Base-by-base conservation (phyloP, 495 filamentous ascomycete species). In the Aspergillus nidulans region DNA sequence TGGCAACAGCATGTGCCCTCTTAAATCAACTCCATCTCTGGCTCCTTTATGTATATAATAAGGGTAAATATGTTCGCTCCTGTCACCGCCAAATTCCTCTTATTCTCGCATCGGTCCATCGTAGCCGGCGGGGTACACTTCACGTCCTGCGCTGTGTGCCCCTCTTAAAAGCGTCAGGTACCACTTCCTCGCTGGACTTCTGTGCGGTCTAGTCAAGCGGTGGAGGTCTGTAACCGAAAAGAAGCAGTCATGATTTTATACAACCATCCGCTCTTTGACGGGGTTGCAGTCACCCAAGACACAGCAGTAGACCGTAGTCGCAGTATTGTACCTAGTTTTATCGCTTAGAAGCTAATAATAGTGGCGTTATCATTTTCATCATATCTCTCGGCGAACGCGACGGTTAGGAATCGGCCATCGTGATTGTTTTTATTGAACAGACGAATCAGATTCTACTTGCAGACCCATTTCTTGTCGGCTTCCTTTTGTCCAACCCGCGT, bases 381-480 rank as follows among this genome's bases (percentile, higher is more conserved):
- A 12, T 45, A 23, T 4, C 23, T 5, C 28, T 21, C 18, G 45
- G 46, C 46, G 30, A 21, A 24, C 47, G 23, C 19, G 28, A 49
- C n/a, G n/a, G n/a, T n/a, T n/a, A n/a, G n/a, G n/a, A n/a, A n/a
- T n/a, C n/a, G n/a, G n/a, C n/a, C n/a, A n/a, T n/a, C n/a, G 26
- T 36, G 5, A 32, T 26, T 32, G 20, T 24, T 25, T 38, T 36
- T 39, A 43, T 19, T 43, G 15, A 16, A 39, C 13, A 23, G 28
- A 15, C 52, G 32, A 54, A 46, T 16, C 24, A 44, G 39, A 12
- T 18, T 38, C 43, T 58, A 72, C 34, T 70, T 72, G 57, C 71
- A 76, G 8, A 78, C 69, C 85, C 85, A 88, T 69, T 77, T 79
- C 75, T 87, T 88, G 20, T 86, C 82, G 18, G 65, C 73, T 55